Evolutionary conservation across 202 grass and related monocot genomes (phyloP), one percentile per base, ranked within the genome.

Genomic region (Cymbopogon flexuosus): DNA sequence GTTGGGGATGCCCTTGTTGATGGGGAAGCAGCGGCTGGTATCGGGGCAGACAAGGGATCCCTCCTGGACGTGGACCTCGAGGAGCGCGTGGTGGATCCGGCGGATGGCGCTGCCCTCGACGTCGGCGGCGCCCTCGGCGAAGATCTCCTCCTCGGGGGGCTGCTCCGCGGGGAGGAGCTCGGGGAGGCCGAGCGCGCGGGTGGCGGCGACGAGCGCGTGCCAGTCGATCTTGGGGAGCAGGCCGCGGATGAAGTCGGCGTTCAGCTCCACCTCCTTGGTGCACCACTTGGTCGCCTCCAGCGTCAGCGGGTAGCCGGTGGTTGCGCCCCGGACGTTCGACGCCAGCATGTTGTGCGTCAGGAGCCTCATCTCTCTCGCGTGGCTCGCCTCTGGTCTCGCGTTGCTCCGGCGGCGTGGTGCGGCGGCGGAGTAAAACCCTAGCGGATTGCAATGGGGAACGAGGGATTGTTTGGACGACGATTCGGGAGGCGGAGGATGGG

Each of bases 1-100:
- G 88, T 95, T 99, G 68, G 96, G 92, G 72, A 99, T 87, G 73
- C 92, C 96, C 90, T 91, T 99, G 61, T 83, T 81, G 88, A 99
- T 93, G 59, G 96, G 92, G 81, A 99, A 99, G 72, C 69, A 67
- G 79, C 96, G 91, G 40, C 77, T 87, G 41, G 86, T 89, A 3
- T 98, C 95, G 62, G 92, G 92, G 90, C 92, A 99, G 75, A 95
- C 77, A 49, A 99, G 96, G 59, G 88, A 56, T 5, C 96, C 92
- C 92, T 99, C 88, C 23, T 95, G 83, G 40, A 99, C 78, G 69
- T 99, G 90, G 65, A 99, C 72, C 87, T 99, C 90, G 45, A 99
- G 90, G 29, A 99, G 92, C 43, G 96, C 90, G 73, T 86, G 96
- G 90, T 95, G 96, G 80, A 99, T 86, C 51, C 96, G 85, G 61